Evolutionary conservation across 371 early-diverging fungal genomes (phyloP).

Genomic region (Dichotomocladium elegans): DNA sequence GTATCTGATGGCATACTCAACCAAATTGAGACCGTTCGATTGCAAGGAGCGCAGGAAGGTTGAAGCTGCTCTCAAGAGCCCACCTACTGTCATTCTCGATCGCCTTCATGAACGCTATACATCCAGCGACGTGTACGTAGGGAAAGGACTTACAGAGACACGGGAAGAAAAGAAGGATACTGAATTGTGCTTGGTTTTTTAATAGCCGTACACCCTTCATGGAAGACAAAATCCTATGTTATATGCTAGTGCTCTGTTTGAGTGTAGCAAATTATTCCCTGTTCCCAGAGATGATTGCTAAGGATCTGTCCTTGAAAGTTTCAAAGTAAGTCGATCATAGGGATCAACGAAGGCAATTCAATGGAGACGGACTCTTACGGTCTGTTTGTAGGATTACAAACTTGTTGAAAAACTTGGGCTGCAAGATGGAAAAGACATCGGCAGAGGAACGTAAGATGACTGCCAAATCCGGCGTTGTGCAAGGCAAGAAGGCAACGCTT

Average conservation of each 20-base stretch:
- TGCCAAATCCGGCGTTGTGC: no score
- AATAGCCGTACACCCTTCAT: slow-evolving; percentile 60
- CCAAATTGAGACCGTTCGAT: slow-evolving; percentile 40
- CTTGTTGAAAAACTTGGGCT: slow-evolving; percentile 48
- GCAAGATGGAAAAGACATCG: slow-evolving; percentile 46
- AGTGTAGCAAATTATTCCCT: slow-evolving; percentile 67
- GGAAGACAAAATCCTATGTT: slow-evolving; percentile 75
- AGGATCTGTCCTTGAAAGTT: slow-evolving; percentile 61
- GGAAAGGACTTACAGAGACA: no score
- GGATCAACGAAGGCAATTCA: neutral
- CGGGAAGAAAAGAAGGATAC: neutral
- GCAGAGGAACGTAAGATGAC: slow-evolving; percentile 27
- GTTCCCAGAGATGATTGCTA: slow-evolving; percentile 55
- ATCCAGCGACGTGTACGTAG: slow-evolving; percentile 48
- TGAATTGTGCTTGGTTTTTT: neutral
- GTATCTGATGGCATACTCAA: slow-evolving; percentile 67
- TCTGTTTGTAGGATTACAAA: slow-evolving; percentile 7
- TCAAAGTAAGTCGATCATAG: slow-evolving; percentile 22
- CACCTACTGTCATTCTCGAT: slow-evolving; percentile 60
- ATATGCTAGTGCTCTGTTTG: slow-evolving; percentile 69
- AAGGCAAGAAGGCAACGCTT: slow-evolving; percentile 30
- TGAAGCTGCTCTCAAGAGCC: slow-evolving; percentile 44
- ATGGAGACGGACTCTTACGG: neutral
- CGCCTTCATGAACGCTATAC: slow-evolving; percentile 66
- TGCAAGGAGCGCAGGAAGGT: slow-evolving; percentile 54